Base-by-base conservation (phyloP, 208 protist species). In the Trypanosoma avium region DNA sequence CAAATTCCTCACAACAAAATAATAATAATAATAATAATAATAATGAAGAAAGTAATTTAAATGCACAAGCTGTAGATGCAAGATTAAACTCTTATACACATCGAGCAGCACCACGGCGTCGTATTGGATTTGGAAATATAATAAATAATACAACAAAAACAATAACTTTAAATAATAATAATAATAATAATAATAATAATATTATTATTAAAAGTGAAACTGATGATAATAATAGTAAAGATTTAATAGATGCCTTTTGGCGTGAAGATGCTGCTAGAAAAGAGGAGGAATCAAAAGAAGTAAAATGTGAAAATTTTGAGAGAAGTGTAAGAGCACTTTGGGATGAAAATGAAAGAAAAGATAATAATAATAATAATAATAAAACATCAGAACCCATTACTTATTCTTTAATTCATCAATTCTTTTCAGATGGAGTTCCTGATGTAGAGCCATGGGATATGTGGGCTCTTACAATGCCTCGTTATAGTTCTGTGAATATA, bases 371-470 rank as follows among this genome's bases (percentile, higher is more conserved):
- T 2, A 22, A 36, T 4, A 50, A 27, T 21, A 45, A 42, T 47
- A 40, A 30, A 19, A 24, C 13, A 45, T 15, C 67, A 57, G 29
- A 3, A 24, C 33, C 38, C 35, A 69, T 81, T 3, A 63, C 56
- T 2, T 73, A 79, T 66, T 90, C 83, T 8, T 43, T 90, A 17
- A 45, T 87, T 0, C 61, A 38, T 29, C 62, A 70, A 33, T 73
- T 90, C 35, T 86, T 88, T 58, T 55, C 40, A 0, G 73, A 86
- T 13, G 87, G 87, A 27, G 83, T 93, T 47, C 87, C 87, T 0
- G 87, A 93, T 60, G 78, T 93, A 15, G 83, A 91, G 67, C 88
- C 88, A 66, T 94, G 88, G 85, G 88, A 94, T 59, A 59, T 75
- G 19, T 92, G 82, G 82, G 79, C 81, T 15, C 82, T 82, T 26